phyloP scores from a whole-genome alignment of 768 basidiomycete species.

The Tulasnella sp. region DNA sequence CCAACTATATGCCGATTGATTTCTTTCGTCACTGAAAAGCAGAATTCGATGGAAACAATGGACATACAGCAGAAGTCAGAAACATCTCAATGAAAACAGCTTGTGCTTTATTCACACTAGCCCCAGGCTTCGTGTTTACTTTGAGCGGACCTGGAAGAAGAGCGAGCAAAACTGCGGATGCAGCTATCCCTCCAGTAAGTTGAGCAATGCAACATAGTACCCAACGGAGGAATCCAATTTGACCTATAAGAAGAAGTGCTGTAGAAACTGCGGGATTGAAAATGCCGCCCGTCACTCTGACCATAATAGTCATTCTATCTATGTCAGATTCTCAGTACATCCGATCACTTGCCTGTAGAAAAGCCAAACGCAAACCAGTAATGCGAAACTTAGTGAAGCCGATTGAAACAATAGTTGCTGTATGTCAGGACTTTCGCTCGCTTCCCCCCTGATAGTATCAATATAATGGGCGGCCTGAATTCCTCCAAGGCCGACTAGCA shows the following conservation, averaged over 20 bases:
- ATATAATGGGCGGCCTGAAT: no score
- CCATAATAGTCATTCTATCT: not conserved
- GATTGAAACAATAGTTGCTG: conserved; percentile 18
- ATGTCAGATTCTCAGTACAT: not conserved
- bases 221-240: conserved; percentile 17
- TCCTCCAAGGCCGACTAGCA: no score
- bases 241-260: conserved; percentile 19
- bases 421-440: conserved; percentile 14
- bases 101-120: conserved; percentile 13
- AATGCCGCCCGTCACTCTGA: conserved; percentile 16
- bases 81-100: conserved; percentile 19
- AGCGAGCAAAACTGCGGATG: conserved; percentile 17
- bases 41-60: no score
- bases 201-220: conserved; percentile 19
- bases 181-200: conserved; percentile 19
- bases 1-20: conserved; percentile 11
- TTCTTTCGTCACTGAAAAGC: not conserved
- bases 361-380: conserved; percentile 14
- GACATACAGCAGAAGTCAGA: conserved; percentile 16
- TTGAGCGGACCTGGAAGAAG: conserved; percentile 18
- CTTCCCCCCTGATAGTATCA: no score
- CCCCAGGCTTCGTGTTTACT: conserved; percentile 14
- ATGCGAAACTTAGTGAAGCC: conserved; percentile 12
- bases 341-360: conserved; percentile 7
- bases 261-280: conserved; percentile 19